Percentiles rank a stretch among this genome's conserved stretches.
Conservation (phyloP, 2,329 filamentous ascomycete genomes). For the Teratosphaeriaceae sp. region DNA sequence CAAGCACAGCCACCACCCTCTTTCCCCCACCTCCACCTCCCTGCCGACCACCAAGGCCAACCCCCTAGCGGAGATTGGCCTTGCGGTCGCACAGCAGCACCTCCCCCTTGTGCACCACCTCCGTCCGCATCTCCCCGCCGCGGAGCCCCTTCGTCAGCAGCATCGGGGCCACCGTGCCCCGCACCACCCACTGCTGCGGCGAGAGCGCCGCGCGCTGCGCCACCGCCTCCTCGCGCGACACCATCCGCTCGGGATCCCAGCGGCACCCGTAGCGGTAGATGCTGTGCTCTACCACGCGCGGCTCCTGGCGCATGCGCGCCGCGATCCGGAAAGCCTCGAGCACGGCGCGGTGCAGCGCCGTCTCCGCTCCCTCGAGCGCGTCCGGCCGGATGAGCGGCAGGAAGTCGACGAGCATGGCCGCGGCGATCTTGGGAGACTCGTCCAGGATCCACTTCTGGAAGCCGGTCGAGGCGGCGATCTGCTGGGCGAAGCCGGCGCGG, state of each 20-base stretch:
- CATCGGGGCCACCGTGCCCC: conserved; percentile 6
- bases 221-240: conserved; percentile 14
- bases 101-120: conserved; percentile 8
- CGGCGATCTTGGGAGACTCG: neutral
- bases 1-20: too few species aligned
- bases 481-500: conserved; percentile 7
- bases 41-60: too few species aligned
- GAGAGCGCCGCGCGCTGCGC: conserved; percentile 4
- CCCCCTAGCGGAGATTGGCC: conserved; percentile 7
- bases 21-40: too few species aligned
- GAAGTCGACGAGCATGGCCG: conserved; percentile 5
- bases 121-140: neutral
- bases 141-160: conserved; percentile 6
- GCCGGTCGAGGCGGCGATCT: conserved; percentile 7
- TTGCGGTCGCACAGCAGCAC: conserved; percentile 7
- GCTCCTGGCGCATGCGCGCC: conserved; percentile 12
- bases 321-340: conserved; percentile 10
- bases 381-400: conserved; percentile 1
- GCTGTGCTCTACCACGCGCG: conserved; percentile 3
- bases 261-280: conserved; percentile 8
- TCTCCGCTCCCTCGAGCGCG: neutral
- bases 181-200: conserved; percentile 6
- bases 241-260: conserved; percentile 11
- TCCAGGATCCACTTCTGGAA: conserved; percentile 13
- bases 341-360: conserved; percentile 5